Base-by-base conservation (phyloP, 495 filamentous ascomycete species). In the Hapsidospora chrysogenum region DNA sequence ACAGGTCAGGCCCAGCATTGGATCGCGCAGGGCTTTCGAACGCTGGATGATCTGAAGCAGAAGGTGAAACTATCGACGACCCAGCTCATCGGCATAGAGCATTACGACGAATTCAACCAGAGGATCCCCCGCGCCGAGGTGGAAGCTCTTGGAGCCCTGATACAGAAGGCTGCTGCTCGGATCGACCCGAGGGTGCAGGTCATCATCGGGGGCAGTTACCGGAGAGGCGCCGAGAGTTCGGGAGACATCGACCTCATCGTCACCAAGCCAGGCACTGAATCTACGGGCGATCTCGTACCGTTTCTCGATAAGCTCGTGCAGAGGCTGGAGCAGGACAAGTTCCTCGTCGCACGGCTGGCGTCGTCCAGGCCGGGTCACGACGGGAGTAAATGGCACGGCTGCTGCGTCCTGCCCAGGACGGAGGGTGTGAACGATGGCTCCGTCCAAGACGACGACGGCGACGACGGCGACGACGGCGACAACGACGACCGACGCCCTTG, bases 221-320 rank as follows among this genome's bases (percentile, higher is more conserved):
- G 89, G 6, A 78, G 89, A 23, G 85, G 85, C 26, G 66, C 80
- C 7, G 49, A 60, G 9, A 66, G 64, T 36, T 86, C 71, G 5
- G 77, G 82, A 0, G 87, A 95, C 52, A 77, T 95, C 40, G 89
- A 95, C 49, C 54, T 85, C 20, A 73, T 97, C 36, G 68, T 95
- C 40, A 94, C 89, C 3, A 82, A 80, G 48, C 64, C 61, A 1
- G 60, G 63, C 4, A 72, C 76, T 1, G 51, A 49, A 1, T 53
- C 74, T 15, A 57, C 63, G 9, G 52, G 58, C n/a, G 69, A 92
- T 3, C 66, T 82, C 2, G 57, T 58, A 2, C 47, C 76, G 2
- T 74, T 92, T 48, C 54, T 97, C 9, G 63, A 75, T 17, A 52
- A 48, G 3, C 66, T 96, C 2, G 61, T 92, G 2, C 69, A 66